Evolutionary conservation across 2,329 filamentous ascomycete genomes (phyloP), one percentile per base, ranked within the genome.

Genomic region (Cordyceps sp.): DNA sequence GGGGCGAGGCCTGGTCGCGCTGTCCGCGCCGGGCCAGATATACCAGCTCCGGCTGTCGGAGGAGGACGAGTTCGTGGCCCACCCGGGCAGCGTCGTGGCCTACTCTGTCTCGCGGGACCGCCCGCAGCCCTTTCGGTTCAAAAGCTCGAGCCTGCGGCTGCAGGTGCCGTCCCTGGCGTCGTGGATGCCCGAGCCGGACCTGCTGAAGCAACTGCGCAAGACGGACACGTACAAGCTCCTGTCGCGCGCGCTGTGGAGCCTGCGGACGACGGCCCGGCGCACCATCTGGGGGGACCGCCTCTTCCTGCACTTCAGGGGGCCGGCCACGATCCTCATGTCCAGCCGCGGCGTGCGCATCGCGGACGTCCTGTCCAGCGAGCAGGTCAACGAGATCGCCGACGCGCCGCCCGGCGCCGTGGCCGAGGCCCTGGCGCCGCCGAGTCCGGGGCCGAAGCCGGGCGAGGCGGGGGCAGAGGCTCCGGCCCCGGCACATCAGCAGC

Each of bases 201-300:
- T 90, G 52, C 68, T 90, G 47, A 68, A 67, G 31, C 71, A 71
- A 3, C 72, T 93, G 62, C 70, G 75, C 34, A 66, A 74, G 38
- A 81, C 82, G 4, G 59, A 68, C 12, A 69, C 72, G 4, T 96
- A 85, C 73, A 80, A 77, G 47, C 61, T 69, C 8, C 41, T 84
- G 2, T 67, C 75, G 26, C 65, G 66, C n/a, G 47, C 73, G 20
- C 53, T 79, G 7, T 82, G 80, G 53, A 69, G 60, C 24, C 42
- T 92, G 15, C 73, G 84, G 37, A 93, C 85, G 0, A 76, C 78
- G 58, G 64, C 78, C 26, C 69, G 86, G 37, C 71, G 81, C 46
- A 82, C 82, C 2, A 80, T 98, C 35, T 96, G 85, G 83, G 90
- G 90, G 16, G 90, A 98, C 50, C 62, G 88, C 56, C 63, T 96